A percentile compares a stretch with the other conserved stretches of the same genome.
These are phyloP conservation scores for Erythrophleum fordii DNA, from an alignment of 306 rosid species.

Conservation along the genomic window DNA sequence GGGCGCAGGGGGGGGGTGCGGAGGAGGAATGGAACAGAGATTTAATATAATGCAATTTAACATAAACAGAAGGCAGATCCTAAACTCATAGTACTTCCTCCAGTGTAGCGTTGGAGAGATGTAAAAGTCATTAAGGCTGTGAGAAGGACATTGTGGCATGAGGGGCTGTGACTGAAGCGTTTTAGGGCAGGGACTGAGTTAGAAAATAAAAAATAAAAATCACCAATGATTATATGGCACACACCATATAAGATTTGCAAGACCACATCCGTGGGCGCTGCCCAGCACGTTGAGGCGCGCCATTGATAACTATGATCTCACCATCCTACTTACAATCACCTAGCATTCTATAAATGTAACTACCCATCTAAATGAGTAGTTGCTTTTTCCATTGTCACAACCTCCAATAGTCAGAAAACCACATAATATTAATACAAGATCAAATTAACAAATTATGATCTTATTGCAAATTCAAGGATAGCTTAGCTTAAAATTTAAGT, in stretches of 20 bases:
- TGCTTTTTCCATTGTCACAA: neutral
- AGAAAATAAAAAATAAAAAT: no score
- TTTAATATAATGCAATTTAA: neutral
- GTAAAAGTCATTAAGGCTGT: neutral
- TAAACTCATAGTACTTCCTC: neutral
- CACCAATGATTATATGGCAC: neutral
- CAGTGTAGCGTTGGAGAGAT: neutral
- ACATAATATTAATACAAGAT: conserved; percentile 7
- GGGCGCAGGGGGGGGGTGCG: no score
- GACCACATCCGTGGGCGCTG: neutral
- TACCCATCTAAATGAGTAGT: neutral
- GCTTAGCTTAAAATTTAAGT: neutral
- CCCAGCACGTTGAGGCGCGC: neutral
- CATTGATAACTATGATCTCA: neutral
- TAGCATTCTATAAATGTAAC: neutral
- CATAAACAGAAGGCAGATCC: neutral
- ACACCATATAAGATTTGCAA: neutral
- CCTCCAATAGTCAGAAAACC: neutral
- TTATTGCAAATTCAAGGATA: neutral
- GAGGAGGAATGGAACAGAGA: neutral
- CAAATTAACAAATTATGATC: neutral
- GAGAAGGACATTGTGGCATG: neutral
- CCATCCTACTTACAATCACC: neutral
- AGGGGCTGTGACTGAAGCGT: neutral
- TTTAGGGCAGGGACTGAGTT: no score